These are phyloP conservation scores for Yamadazyma ubonensis DNA, from an alignment of 805 yeast species.

Conservation along the genomic window DNA sequence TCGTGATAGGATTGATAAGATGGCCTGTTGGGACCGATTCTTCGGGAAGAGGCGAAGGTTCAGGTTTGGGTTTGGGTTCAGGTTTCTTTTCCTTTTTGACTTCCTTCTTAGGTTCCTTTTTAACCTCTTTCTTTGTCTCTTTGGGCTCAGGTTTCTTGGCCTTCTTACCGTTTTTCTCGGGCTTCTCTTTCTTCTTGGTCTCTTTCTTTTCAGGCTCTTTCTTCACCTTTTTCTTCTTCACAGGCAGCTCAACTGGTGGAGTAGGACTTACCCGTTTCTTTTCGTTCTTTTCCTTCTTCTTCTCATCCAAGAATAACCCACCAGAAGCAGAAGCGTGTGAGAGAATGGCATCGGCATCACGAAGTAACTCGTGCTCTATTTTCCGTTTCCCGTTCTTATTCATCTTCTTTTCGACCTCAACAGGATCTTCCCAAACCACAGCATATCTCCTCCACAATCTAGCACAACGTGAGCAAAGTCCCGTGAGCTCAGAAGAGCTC, in stretches of 20 bases:
- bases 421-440: conserved; percentile 79
- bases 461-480: conserved; percentile 84
- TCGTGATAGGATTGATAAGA: conserved; percentile 18
- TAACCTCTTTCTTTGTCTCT: conserved; percentile 7
- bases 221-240: conserved; percentile 4
- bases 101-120: conserved; percentile 3
- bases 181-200: conserved; percentile 14
- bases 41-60: background rate
- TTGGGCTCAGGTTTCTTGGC: conserved; percentile 8
- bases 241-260: conserved; percentile 4
- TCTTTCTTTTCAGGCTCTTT: conserved; percentile 13
- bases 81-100: too few species aligned
- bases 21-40: conserved; percentile 8
- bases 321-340: conserved; percentile 45
- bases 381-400: conserved; percentile 48
- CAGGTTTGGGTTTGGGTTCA: conserved; percentile 1
- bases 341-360: conserved; percentile 58
- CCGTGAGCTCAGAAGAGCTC: conserved; percentile 36
- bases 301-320: conserved; percentile 1
- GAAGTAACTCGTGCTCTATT: conserved; percentile 64
- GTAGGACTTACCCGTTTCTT: conserved; percentile 7
- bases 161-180: conserved; percentile 6
- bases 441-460: conserved; percentile 90
- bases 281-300: conserved; percentile 10
- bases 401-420: conserved; percentile 55